These are phyloP conservation scores for Hericium erinaceus DNA, from an alignment of 768 basidiomycete species.

Conservation along the genomic window DNA sequence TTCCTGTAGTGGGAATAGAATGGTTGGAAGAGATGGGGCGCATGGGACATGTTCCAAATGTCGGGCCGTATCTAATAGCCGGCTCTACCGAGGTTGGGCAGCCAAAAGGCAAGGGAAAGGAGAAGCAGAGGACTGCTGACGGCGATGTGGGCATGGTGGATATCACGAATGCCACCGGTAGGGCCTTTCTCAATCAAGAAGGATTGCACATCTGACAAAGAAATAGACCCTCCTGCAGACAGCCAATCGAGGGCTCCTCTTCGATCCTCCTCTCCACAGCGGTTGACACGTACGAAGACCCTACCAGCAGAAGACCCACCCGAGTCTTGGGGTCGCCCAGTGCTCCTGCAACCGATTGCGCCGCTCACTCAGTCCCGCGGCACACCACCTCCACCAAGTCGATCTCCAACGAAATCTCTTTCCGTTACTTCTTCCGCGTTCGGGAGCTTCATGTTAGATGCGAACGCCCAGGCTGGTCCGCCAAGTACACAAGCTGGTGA, in stretches of 20 bases:
- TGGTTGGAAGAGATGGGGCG: conserved; percentile 61
- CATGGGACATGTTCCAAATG: conserved; percentile 37
- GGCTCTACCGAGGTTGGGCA: not conserved
- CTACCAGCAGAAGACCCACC: not conserved
- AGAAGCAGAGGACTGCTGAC: not conserved
- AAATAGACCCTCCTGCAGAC: not conserved
- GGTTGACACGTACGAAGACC: not conserved
- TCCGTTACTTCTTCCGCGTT: conserved; percentile 4
- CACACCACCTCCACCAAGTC: not conserved
- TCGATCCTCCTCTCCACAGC: not conserved
- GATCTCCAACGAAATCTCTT: not conserved
- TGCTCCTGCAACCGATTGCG: not conserved
- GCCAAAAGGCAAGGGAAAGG: conserved; percentile 25
- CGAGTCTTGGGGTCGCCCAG: not conserved
- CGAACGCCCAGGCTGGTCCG: conserved; percentile 6
- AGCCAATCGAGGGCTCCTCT: not conserved
- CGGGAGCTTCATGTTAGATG: not conserved
- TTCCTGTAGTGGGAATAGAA: conserved; percentile 57
- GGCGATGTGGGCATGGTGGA: not conserved
- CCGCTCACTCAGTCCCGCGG: not conserved
- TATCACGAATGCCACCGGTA: not conserved
- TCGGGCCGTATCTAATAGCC: conserved; percentile 22
- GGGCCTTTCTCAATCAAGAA: not conserved
- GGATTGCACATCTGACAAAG: not conserved
- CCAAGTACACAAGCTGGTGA: conserved; percentile 25